Evolutionary conservation across 805 yeast genomes (phyloP), one percentile per base, ranked within the genome.

Genomic region (Tetrapisispora arboricola): DNA sequence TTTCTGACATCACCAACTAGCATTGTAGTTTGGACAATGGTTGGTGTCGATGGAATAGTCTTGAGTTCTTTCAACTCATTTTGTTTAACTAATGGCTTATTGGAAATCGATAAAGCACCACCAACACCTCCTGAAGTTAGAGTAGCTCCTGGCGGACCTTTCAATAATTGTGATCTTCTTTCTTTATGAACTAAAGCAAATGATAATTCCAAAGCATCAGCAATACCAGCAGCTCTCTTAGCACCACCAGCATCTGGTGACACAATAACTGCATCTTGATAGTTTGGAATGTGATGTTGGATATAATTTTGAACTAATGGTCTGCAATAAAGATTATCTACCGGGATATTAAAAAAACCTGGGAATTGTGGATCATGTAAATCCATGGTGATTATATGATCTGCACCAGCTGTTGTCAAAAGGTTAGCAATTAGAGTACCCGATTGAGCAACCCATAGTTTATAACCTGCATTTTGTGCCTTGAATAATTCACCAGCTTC

Each of bases 221-320:
- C 98, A 45, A 92, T 74, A 1, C 90, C 81, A 1, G 95, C 84
- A 25, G 98, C 96, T 49, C 98, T 70, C 62, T 92, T 92, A 38
- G 98, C 99, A 47, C 99, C 99, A 56, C 99, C 99, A 18, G 96
- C 92, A 64, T 92, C 99, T 0, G 99, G 99, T 1, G 96, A 86
- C 26, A 92, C 96, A 51, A 92, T 78, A 7, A 92, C 95, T 32
- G 90, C 83, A 31, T 87, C 81, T 49, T 75, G 75, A 57, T 78
- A 85, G 46, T 84, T 64, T n/a, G 94, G 90, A 42, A 92, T 78
- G 47, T 71, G 70, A 44, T 80, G 78, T 18, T 76, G 70, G 45
- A 92, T 87, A 63, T 87, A 92, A 49, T 84, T 83, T 59, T 84
- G 88, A 42, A 90, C 67, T 43, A 92, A 68, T 2, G 96, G 96